Evolutionary conservation across 805 yeast species (phyloP), one percentile per base, ranked within the genome.

Genomic region (Barnettozyma salicaria): DNA sequence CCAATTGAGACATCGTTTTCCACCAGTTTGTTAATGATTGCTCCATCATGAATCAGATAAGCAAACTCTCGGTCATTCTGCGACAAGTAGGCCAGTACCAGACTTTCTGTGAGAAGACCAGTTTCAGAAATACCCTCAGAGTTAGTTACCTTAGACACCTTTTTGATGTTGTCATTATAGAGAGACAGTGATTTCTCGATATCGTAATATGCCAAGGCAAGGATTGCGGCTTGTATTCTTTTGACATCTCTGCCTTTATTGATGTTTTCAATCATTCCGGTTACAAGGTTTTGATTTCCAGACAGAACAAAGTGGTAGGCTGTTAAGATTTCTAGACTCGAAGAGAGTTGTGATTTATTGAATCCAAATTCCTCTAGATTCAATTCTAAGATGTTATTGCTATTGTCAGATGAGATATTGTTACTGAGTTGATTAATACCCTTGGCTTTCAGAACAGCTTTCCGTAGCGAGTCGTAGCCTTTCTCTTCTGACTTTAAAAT

Each of bases 61-160:
- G 80, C 78, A 54, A 76, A 74, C 41, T 71, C 75, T 29, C 79
- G 55, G 50, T 76, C 80, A 29, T 63, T 58, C 26, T 64, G 60
- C 16, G 64, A 62, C 25, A 76, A 51, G 37, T 53, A 62, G 0
- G 70, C 65, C 12, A 70, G 43, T 20, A 75, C 54, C 26, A 76
- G 48, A 3, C 76, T 55, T 43, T 76, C 76, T 1, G 74, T 67
- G 18, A 74, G 44, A 5, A 58, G 37, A 1, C 74, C 75, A 12
- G 67, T 51, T 3, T 65, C 61, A 0, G 78, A 70, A 11, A 68
- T 39, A 1, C 55, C 52, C 1, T 54, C 48, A 1, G 55, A 42
- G 19, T 56, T 54, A 34, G 59, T 64, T 6, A 52, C 45, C 16
- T 56, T 57, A 7, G 70, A 58, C 0, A 67, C 63, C 9, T 49